Percentiles rank a stretch among this genome's conserved stretches.
Evolutionary conservation across 176 grass and related monocot species (phyloP).

Genomic region (Pharus latifolius): DNA sequence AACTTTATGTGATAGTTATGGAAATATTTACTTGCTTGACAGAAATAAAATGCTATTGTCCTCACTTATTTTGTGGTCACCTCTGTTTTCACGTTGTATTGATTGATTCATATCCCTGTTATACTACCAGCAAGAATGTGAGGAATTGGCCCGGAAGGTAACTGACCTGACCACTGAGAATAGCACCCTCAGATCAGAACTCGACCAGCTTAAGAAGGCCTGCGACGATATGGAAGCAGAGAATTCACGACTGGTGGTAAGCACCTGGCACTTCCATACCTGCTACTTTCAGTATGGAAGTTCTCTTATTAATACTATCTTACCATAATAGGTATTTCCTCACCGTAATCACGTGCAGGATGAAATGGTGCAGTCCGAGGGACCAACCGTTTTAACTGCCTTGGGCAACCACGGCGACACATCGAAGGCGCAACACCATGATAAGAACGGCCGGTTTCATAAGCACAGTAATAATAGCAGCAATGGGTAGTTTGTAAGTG

Average conservation of each 20-base stretch:
- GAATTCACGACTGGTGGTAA: conserved; percentile 50
- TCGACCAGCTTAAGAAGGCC: conserved; percentile 47
- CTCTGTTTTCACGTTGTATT: neutral
- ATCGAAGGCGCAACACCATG: neutral
- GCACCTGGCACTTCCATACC: neutral
- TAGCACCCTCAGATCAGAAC: conserved; percentile 25
- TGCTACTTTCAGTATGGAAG: neutral
- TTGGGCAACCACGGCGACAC: conserved; percentile 26
- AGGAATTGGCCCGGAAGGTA: conserved; percentile 47
- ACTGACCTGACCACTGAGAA: conserved; percentile 34
- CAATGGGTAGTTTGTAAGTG: conserved; percentile 9
- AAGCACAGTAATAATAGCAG: neutral
- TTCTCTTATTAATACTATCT: neutral
- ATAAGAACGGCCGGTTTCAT: neutral
- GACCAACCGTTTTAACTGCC: conserved; percentile 4
- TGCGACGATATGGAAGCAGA: conserved; percentile 44
- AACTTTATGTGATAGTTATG: neutral
- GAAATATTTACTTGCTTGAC: no score
- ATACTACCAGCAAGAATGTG: conserved; percentile 66
- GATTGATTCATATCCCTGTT: neutral
- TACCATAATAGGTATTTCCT: neutral
- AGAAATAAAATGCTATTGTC: no score
- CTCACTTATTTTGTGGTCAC: neutral
- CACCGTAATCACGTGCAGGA: neutral
- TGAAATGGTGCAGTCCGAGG: conserved; percentile 21